These are phyloP conservation scores for Apiospora aurea DNA, from an alignment of 2,329 filamentous ascomycete genomes.

Conservation along the genomic window DNA sequence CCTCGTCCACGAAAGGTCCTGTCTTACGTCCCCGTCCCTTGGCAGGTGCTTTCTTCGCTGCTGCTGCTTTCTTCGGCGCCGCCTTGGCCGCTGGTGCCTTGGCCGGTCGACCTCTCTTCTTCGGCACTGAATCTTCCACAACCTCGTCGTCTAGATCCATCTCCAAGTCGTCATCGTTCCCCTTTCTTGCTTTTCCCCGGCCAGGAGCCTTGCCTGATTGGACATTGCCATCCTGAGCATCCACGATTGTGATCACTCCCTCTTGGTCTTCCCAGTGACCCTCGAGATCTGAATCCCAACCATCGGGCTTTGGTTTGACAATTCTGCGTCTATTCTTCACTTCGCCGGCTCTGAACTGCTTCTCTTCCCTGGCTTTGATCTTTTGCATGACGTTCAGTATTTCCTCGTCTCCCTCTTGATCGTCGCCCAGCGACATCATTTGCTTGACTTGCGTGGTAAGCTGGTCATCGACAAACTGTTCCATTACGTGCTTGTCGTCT, in stretches of 20 bases:
- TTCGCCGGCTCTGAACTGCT: slow-evolving; percentile 71
- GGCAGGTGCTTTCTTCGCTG: slow-evolving; percentile 50
- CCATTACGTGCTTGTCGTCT: slow-evolving; percentile 92
- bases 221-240: slow-evolving; percentile 46
- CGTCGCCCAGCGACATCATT: slow-evolving; percentile 70
- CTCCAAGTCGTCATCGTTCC: slow-evolving; percentile 28
- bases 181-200: slow-evolving; percentile 42
- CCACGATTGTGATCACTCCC: slow-evolving; percentile 64
- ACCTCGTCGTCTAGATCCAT: slow-evolving; percentile 30
- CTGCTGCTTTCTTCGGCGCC: slow-evolving; percentile 49
- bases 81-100: slow-evolving; percentile 44
- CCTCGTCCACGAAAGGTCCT: slow-evolving; percentile 46
- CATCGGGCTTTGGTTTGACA: slow-evolving; percentile 77
- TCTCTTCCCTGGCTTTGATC: slow-evolving; percentile 73
- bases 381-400: slow-evolving; percentile 77
- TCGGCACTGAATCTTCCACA: slow-evolving; percentile 48
- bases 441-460: slow-evolving; percentile 74
- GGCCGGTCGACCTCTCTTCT: slow-evolving; percentile 54
- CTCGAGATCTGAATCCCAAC: slow-evolving; percentile 90
- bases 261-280: slow-evolving; percentile 86
- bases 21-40: slow-evolving; percentile 51
- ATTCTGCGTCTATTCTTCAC: slow-evolving; percentile 61
- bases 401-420: slow-evolving; percentile 72
- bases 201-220: slow-evolving; percentile 40
- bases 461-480: slow-evolving; percentile 77